Evolutionary conservation across 208 protist species (phyloP), one percentile per base, ranked within the genome.

Genomic region (Crithidia bombi): DNA sequence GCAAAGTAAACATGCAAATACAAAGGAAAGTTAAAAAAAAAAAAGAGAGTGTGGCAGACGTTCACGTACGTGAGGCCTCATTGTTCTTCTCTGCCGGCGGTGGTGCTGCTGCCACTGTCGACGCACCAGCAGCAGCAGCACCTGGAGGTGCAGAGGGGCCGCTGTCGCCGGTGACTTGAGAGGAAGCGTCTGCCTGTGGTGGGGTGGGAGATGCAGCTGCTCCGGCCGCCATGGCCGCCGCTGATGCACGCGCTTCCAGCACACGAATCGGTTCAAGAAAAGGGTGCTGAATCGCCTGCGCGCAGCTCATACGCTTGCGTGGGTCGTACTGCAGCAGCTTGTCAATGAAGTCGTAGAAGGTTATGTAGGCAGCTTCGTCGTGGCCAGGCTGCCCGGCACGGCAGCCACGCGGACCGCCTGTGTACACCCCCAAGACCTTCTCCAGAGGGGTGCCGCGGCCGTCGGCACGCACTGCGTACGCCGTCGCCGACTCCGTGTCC

Each of bases 331-430:
- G 73, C 25, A 97, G 84, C 23, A 97, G 69, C 43, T 69, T 44
- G 47, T 66, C 62, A 17, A 97, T 81, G 70, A 95, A 92, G 64
- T 95, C 89, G 44, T 91, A 70, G 61, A 97, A 97, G 32, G 74
- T 68, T 38, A 69, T 41, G 63, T 97, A 97, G 52, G 75, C 65
- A 5, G 55, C 59, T 41, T 74, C 77, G 57, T 90, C 84, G 69
- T 97, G 92, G 6, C 89, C 90, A 15, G 59, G 69, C 72, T 97
- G 89, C 3, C 81, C 87, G 12, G 55, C 57, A 9, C 92, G 86
- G 54, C 90, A 93, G 4, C 92, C 90, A 26, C 86, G 84, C 28
- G 92, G 92, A 1, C 92, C 92, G 17, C 89, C 87, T 1, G 70
- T 89, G 71, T 83, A 70, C 19, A 93, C 89, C 3, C 91, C 91